Percentiles rank a stretch among this genome's conserved stretches.
These are phyloP conservation scores for Rubia tinctorum DNA, from an alignment of 305 asterid genomes.

Conservation along the genomic window DNA sequence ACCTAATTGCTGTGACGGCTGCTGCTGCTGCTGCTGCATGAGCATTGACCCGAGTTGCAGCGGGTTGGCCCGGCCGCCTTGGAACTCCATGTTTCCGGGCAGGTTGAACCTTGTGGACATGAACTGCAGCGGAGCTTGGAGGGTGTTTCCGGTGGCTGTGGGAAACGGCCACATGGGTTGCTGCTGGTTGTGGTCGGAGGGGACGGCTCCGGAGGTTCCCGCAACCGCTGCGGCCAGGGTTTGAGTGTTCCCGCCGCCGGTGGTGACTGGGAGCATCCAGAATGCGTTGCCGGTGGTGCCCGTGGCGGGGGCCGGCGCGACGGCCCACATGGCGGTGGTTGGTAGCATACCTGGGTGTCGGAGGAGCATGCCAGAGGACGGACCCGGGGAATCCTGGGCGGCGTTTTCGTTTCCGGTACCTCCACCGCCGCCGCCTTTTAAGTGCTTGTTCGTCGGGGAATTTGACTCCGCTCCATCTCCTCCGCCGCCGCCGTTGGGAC, in stretches of 20 bases:
- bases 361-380: constrained; percentile 31
- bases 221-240: constrained; percentile 20
- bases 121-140: constrained; percentile 59
- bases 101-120: constrained; percentile 56
- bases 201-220: constrained; percentile 25
- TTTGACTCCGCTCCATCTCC: constrained; percentile 36
- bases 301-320: constrained; percentile 40
- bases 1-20: constrained; percentile 40
- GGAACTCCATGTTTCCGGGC: constrained; percentile 52
- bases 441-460: constrained; percentile 58
- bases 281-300: constrained; percentile 40
- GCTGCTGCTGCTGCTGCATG: constrained; percentile 34
- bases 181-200: constrained; percentile 22
- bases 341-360: constrained; percentile 36
- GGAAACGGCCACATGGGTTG: constrained; percentile 70
- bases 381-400: constrained; percentile 31
- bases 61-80: constrained; percentile 39
- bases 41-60: constrained; percentile 58
- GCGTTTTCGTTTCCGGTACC: not conserved
- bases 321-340: constrained; percentile 62
- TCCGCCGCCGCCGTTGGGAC: constrained; percentile 33
- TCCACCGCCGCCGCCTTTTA: constrained; percentile 22
- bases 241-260: constrained; percentile 31
- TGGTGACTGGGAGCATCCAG: constrained; percentile 68
- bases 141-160: constrained; percentile 29